Percentiles rank a stretch among this genome's conserved stretches.
Conservation (phyloP, 805 yeast genomes). For the Saccharomyces cerevisiae region DNA sequence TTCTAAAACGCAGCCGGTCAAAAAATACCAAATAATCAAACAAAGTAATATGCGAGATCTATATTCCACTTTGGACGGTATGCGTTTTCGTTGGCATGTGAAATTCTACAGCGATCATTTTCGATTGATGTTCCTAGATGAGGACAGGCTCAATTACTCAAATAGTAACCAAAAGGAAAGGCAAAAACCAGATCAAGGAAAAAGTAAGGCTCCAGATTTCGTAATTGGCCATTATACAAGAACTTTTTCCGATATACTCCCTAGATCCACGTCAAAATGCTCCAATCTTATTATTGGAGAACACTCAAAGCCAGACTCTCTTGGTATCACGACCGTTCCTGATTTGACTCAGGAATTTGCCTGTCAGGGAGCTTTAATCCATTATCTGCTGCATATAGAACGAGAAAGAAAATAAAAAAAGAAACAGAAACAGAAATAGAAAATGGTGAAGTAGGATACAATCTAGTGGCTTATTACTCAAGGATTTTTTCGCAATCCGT, state of each 20-base stretch:
- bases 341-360: conserved; percentile 10
- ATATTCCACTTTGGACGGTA: conserved; percentile 5
- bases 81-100: conserved; percentile 11
- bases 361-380: conserved; percentile 10
- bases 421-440: too few relatives aligned
- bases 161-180: neutral
- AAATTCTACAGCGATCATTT: conserved; percentile 7
- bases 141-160: conserved; percentile 1
- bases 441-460: too few relatives aligned
- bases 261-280: conserved; percentile 4
- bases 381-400: conserved; percentile 6
- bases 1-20: neutral
- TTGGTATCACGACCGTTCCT: conserved; percentile 11
- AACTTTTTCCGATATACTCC: conserved; percentile 5
- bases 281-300: conserved; percentile 11
- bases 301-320: conserved; percentile 3
- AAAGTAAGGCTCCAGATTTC: neutral
- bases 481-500: too few relatives aligned
- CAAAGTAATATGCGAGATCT: conserved; percentile 6
- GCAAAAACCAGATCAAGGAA: neutral
- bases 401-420: too few relatives aligned
- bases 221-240: conserved; percentile 10
- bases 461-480: too few relatives aligned
- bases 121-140: conserved; percentile 6
- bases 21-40: conserved; percentile 2